These are phyloP conservation scores for Colletotrichum spaethianum DNA, from an alignment of 2,329 filamentous ascomycete genomes.

Conservation along the genomic window DNA sequence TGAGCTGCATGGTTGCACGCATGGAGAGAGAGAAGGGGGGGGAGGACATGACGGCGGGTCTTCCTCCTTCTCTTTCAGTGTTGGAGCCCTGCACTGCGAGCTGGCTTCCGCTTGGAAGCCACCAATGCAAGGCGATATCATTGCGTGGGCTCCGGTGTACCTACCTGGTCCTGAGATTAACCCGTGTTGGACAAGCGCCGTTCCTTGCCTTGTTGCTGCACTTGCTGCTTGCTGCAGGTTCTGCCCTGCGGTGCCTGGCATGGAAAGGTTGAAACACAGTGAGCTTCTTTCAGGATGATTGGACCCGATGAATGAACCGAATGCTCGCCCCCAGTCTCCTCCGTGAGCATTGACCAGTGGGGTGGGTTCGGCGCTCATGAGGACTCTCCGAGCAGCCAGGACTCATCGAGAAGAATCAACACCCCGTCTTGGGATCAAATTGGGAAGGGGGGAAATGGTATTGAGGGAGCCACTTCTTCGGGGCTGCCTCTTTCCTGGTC, in stretches of 20 bases:
- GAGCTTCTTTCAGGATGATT: conserved; percentile 11
- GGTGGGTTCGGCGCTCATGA: too few relatives aligned
- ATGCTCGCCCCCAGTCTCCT: neutral
- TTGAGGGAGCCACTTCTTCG: neutral
- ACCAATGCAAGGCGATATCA: conserved; percentile 20
- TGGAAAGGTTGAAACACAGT: conserved; percentile 1
- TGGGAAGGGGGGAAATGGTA: neutral
- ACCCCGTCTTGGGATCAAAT: neutral
- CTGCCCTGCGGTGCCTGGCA: conserved; percentile 11
- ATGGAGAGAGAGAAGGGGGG: too few relatives aligned
- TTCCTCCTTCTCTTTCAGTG: neutral
- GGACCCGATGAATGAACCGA: conserved; percentile 4
- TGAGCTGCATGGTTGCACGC: conserved; percentile 15
- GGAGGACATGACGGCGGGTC: conserved; percentile 1
- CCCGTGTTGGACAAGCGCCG: conserved; percentile 12
- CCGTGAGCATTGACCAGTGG: neutral
- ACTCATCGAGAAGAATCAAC: neutral
- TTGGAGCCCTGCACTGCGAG: neutral
- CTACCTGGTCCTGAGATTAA: neutral
- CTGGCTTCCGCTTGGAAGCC: neutral
- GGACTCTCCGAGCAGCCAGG: neutral
- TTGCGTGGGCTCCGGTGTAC: conserved; percentile 4
- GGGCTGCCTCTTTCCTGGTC: neutral
- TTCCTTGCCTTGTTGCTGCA: conserved; percentile 1
- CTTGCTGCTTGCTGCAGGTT: conserved; percentile 3